Conservation (phyloP, 2,329 filamentous ascomycete species). For the Xylaria sp. region DNA sequence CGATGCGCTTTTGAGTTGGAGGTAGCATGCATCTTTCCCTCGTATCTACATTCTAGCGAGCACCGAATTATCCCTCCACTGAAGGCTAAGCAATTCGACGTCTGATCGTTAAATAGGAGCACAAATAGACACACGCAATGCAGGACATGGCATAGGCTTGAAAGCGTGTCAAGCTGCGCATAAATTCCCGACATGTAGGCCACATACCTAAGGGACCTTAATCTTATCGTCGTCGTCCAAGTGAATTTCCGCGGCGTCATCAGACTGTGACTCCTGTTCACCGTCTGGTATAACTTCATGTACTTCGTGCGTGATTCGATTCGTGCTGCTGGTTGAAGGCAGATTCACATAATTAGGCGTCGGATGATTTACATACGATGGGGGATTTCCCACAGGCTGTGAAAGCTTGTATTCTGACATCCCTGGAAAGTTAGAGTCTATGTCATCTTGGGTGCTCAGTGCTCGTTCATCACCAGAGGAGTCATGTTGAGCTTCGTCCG, state of each 20-base stretch:
- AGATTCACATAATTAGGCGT: constrained; percentile 35
- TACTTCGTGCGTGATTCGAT: constrained; percentile 47
- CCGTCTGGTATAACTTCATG: constrained; percentile 54
- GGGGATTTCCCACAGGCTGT: constrained; percentile 35
- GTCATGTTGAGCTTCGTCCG: constrained; percentile 53
- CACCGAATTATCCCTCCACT: background rate
- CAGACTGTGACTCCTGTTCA: constrained; percentile 53
- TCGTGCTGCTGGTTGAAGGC: constrained; percentile 29
- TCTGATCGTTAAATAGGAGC: background rate
- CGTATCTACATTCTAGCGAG: background rate
- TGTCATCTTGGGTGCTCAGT: constrained; percentile 44
- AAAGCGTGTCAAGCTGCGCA: background rate
- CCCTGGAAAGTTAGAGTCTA: constrained; percentile 43
- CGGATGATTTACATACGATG: constrained; percentile 39
- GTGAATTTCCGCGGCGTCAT: constrained; percentile 62
- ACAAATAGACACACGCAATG: background rate
- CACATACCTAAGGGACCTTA: constrained; percentile 37
- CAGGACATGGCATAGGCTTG: background rate
- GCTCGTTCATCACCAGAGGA: constrained; percentile 50
- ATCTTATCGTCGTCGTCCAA: constrained; percentile 55
- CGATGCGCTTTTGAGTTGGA: background rate
- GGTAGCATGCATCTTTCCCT: background rate
- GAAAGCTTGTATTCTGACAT: constrained; percentile 47
- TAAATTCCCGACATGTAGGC: background rate
- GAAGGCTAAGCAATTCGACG: background rate